A percentile compares a stretch with the other conserved stretches of the same genome.
Conservation (phyloP, 164 flowering plant genomes). For the Vitis riparia region DNA sequence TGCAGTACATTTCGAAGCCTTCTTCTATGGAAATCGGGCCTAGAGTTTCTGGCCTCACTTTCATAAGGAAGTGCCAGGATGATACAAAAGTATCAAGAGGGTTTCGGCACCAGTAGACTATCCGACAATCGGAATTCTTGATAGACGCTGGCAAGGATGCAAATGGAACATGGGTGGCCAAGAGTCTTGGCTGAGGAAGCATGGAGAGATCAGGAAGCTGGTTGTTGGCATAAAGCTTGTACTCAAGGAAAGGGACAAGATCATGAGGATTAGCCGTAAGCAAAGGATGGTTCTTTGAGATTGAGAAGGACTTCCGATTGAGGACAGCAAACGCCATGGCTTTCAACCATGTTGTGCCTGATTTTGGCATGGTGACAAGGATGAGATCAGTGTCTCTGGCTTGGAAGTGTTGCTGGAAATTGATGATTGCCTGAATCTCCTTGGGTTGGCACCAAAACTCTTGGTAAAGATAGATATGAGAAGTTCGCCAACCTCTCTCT, state of each 20-base stretch:
- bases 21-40: slow-evolving; percentile 17
- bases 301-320: neutral
- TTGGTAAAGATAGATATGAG: slow-evolving; percentile 22
- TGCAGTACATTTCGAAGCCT: slow-evolving; percentile 24
- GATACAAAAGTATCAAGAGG: slow-evolving; percentile 32
- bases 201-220: slow-evolving; percentile 6
- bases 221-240: slow-evolving; percentile 11
- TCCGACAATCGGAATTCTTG: slow-evolving; percentile 4
- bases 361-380: slow-evolving; percentile 26
- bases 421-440: slow-evolving; percentile 23
- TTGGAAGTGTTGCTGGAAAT: slow-evolving; percentile 20
- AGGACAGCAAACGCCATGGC: slow-evolving; percentile 24
- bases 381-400: slow-evolving; percentile 21
- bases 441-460: slow-evolving; percentile 32
- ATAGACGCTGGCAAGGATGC: slow-evolving; percentile 19
- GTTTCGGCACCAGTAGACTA: slow-evolving; percentile 30
- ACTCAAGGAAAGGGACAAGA: slow-evolving; percentile 23
- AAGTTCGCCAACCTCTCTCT: slow-evolving; percentile 29
- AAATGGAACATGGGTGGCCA: slow-evolving; percentile 21
- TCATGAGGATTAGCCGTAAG: slow-evolving; percentile 23
- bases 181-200: slow-evolving; percentile 7
- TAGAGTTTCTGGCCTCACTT: slow-evolving; percentile 6
- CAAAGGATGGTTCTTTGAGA: slow-evolving; percentile 14
- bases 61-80: slow-evolving; percentile 23
- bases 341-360: slow-evolving; percentile 44